phyloP scores from a whole-genome alignment of 371 early-diverging fungal genomes.

The Globomyces sp. region DNA sequence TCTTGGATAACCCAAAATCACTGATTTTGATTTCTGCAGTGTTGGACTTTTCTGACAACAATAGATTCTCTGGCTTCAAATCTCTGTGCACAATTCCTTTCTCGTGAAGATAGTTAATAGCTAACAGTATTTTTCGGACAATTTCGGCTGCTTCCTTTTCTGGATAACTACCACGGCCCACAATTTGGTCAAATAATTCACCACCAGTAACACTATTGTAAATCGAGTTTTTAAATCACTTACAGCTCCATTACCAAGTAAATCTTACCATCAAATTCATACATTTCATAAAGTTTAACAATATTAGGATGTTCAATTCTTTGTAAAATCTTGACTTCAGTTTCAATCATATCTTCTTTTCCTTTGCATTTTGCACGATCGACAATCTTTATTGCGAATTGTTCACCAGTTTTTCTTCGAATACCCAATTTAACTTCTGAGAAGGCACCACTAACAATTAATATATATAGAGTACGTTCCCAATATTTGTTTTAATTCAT shows the following conservation, averaged over 20 bases:
- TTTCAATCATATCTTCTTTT: constrained; percentile 78
- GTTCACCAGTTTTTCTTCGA: constrained; percentile 53
- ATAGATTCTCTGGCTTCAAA: constrained; percentile 82
- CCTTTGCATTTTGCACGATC: constrained; percentile 65
- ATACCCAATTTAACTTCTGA: constrained; percentile 70
- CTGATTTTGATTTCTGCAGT: constrained; percentile 76
- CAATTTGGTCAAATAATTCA: constrained; percentile 92
- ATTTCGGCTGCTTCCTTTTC: constrained; percentile 80
- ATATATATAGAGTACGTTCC: constrained; percentile 47
- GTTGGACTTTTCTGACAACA: constrained; percentile 59
- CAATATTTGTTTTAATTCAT: constrained; percentile 46
- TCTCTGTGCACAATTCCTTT: constrained; percentile 68
- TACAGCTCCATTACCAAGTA: constrained; percentile 80
- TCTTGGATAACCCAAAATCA: constrained; percentile 94
- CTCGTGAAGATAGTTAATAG: constrained; percentile 58
- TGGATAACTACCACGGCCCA: constrained; percentile 63
- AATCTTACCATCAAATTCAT: constrained; percentile 74
- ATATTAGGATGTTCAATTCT: constrained; percentile 78
- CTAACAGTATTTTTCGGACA: constrained; percentile 59
- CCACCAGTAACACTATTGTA: constrained; percentile 71
- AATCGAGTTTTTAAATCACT: constrained; percentile 12
- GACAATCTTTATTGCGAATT: constrained; percentile 79
- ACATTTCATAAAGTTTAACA: constrained; percentile 74
- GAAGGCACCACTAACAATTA: constrained; percentile 66
- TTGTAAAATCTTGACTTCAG: constrained; percentile 75